Evolutionary conservation across 2,329 filamentous ascomycete species (phyloP), one percentile per base, ranked within the genome.

Genomic region (Xylogone sp.): DNA sequence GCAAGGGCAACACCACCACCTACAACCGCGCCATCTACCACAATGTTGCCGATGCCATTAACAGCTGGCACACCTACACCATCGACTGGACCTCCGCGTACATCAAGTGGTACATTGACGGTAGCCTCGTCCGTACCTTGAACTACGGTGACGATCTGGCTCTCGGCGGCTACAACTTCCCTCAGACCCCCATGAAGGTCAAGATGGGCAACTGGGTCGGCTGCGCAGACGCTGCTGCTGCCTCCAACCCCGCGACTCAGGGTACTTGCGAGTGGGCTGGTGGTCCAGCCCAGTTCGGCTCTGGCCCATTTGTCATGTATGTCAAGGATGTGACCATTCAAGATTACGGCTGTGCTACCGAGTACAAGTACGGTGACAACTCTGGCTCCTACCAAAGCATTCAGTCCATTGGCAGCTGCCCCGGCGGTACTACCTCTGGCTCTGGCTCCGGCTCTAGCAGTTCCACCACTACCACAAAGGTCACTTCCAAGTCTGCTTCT

Each of bases 201-300:
- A 83, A 83, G 72, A 71, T 87, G 46, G 82, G 83, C 47, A 77
- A 77, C 56, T 82, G 78, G 74, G 69, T 76, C 43, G 68, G 62
- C 49, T 66, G 64, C 48, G 48, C 54, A 20, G 52, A 59, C 48
- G 53, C 47, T 9, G 48, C 47, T 42, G 60, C 59, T 21, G 77
- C 71, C 20, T 70, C 73, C 49, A 67, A 70, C 3, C 67, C 70
- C 51, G 66, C 73, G 34, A 67, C 75, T n/a, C 54, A 70, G 54
- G 84, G 85, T 45, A 86, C 83, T 21, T 76, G 86, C 52, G 65
- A 80, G 50, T 89, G 86, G 86, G 84, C 85, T 44, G 84, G 85
- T 45, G 86, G 86, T 49, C 60, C 68, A 29, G 73, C 72, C 13
- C 72, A 76, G 61, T 56, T 74, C 59, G 62, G 58, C 53, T 58